Evolutionary conservation across 192 early-diverging fungal genomes (phyloP), one percentile per base, ranked within the genome.

Genomic region (Dissophora ornata): DNA sequence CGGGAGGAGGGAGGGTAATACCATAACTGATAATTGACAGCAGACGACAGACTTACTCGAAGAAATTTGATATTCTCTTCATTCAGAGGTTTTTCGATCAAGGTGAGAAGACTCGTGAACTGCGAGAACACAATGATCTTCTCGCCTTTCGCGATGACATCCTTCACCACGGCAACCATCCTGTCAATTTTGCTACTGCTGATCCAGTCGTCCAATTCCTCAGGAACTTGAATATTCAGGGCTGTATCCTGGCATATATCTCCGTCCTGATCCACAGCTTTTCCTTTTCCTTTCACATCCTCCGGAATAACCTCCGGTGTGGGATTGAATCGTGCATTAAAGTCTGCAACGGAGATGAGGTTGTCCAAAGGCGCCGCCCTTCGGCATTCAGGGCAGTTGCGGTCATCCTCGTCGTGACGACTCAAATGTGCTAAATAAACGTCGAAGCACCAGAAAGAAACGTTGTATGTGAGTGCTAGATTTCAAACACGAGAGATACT

Each of bases 71-170:
- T 82, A 5, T 75, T 71, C 44, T 60, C 52, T 3, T 70, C 41
- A 5, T 19, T 26, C 33, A 88, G 33, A n/a, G 85, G 82, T 11
- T 69, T 56, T 38, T 86, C 87, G 5, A 88, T 70, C 40, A 88
- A 40, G 41, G 75, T 68, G 41, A 88, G 64, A 69, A 87, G 82
- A 25, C 79, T 69, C 0, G 82, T 83, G 24, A 85, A 88, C 54
- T 89, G 88, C 10, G 86, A 86, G 54, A 88, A 89, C 2, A 89
- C 69, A 59, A 89, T 88, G 22, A 86, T 80, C 52, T 89, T 89
- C 47, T 69, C 75, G 15, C 51, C 19, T 25, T 45, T 65, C 26
- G 51, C 52, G 8, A 41, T 50, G 1, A 60, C 58, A 0, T 44
- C n/a, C 15, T 26, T 38, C 0, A 77, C 53, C 29, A 77, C 19